Conservation (phyloP, 1,284 basidiomycete species). For the Marasmius sp. region DNA sequence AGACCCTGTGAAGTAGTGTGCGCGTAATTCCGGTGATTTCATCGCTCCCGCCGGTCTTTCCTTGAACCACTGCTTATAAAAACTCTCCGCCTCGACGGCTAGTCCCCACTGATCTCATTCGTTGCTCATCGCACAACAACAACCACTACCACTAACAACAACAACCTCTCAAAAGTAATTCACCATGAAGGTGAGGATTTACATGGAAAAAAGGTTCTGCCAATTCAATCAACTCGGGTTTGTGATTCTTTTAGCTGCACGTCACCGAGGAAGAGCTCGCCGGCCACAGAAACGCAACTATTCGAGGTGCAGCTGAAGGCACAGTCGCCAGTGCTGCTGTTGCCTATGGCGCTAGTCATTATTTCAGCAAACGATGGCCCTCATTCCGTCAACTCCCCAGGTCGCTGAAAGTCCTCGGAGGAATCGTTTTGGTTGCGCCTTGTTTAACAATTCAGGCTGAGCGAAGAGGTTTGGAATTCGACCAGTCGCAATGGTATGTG, state of each 20-base stretch:
- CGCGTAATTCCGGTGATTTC: too few relatives aligned
- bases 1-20: too few relatives aligned
- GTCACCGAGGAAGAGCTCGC: conserved; percentile 44
- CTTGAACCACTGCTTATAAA: too few relatives aligned
- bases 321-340: conserved; percentile 49
- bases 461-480: conserved; percentile 73
- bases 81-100: too few relatives aligned
- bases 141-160: too few relatives aligned
- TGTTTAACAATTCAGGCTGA: conserved; percentile 77
- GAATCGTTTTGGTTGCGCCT: conserved; percentile 68
- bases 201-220: too few relatives aligned
- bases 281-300: conserved; percentile 53
- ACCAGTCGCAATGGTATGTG: conserved; percentile 67
- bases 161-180: neutral
- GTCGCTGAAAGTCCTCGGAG: conserved; percentile 75
- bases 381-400: conserved; percentile 71
- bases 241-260: conserved; percentile 30
- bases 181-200: neutral
- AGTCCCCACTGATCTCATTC: too few relatives aligned
- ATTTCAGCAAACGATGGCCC: conserved; percentile 54
- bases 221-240: neutral
- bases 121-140: too few relatives aligned
- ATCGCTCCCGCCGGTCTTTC: too few relatives aligned
- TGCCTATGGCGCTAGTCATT: conserved; percentile 57
- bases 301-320: conserved; percentile 68